Evolutionary conservation across 2,329 filamentous ascomycete genomes (phyloP).

Genomic region (Apiospora saccharicola): DNA sequence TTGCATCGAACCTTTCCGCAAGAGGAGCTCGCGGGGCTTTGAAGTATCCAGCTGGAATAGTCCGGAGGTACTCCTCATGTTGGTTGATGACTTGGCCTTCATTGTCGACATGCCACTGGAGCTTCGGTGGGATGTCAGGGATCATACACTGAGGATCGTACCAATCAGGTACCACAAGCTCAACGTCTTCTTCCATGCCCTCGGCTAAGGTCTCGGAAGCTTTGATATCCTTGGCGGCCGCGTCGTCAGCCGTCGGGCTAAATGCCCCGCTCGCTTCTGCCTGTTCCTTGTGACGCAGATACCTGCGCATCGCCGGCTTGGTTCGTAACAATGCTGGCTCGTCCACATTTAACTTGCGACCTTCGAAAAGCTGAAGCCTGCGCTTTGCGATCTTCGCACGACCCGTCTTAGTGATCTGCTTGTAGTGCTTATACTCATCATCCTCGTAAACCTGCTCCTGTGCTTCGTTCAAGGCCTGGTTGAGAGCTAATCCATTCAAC

Average conservation of each 20-base stretch:
- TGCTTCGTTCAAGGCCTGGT: slow-evolving; percentile 69
- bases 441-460: slow-evolving; percentile 84
- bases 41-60: slow-evolving; percentile 80
- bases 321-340: slow-evolving; percentile 86
- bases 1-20: slow-evolving; percentile 82
- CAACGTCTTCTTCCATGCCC: slow-evolving; percentile 90
- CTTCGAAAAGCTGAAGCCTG: slow-evolving; percentile 84
- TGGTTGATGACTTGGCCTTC: slow-evolving; percentile 91
- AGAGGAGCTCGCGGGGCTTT: slow-evolving; percentile 76
- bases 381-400: slow-evolving; percentile 87
- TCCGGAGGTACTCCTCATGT: slow-evolving; percentile 81
- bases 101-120: slow-evolving; percentile 88
- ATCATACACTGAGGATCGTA: slow-evolving; percentile 88
- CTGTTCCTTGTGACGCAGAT: slow-evolving; percentile 80
- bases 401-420: slow-evolving; percentile 97
- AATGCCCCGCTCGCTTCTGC: slow-evolving; percentile 59
- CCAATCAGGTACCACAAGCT: slow-evolving; percentile 89
- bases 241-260: slow-evolving; percentile 49
- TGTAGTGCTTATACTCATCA: slow-evolving; percentile 98
- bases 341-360: slow-evolving; percentile 83
- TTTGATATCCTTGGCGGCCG: slow-evolving; percentile 57
- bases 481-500: slow-evolving; percentile 69
- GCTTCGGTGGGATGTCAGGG: slow-evolving; percentile 79
- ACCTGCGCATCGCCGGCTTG: slow-evolving; percentile 89
- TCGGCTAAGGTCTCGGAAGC: slow-evolving; percentile 84